Evolutionary conservation across 1,284 basidiomycete species (phyloP).

Genomic region (Apiotrichum brassicae): DNA sequence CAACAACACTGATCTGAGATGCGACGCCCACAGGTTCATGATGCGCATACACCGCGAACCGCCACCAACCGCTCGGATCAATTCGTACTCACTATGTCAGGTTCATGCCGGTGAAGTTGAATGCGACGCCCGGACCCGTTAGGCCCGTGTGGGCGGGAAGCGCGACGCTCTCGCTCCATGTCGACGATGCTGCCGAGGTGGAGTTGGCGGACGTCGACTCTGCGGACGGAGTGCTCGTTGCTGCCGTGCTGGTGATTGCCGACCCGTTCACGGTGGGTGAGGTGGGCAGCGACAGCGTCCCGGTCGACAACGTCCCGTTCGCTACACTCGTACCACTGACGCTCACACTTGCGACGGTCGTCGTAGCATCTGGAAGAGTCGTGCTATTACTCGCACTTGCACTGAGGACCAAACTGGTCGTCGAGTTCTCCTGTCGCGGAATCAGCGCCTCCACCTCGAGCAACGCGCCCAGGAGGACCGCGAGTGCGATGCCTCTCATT

Average conservation of each 20-base stretch:
- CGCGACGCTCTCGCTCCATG: conserved; percentile 1
- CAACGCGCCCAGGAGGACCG: not conserved
- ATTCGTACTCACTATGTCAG: conserved; percentile 14
- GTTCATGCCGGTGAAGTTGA: conserved; percentile 11
- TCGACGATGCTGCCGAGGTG: not conserved
- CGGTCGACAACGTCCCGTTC: no score
- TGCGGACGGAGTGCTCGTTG: not conserved
- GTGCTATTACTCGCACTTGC: not conserved
- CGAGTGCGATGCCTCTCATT: not conserved
- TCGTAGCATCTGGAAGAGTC: no score
- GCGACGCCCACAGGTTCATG: no score
- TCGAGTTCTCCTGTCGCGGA: not conserved
- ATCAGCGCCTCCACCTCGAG: not conserved
- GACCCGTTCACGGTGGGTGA: not conserved
- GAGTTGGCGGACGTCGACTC: not conserved
- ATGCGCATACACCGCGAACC: no score
- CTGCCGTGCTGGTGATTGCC: not conserved
- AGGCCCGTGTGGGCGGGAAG: not conserved
- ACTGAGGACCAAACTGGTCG: not conserved
- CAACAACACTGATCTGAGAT: no score
- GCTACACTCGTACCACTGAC: no score
- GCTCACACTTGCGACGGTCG: no score
- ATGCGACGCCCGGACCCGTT: conserved; percentile 2
- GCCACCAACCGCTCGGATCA: no score
- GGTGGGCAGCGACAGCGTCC: no score